Evolutionary conservation across 164 flowering plant species (phyloP), one percentile per base, ranked within the genome.

Genomic region (Liriodendron chinense): DNA sequence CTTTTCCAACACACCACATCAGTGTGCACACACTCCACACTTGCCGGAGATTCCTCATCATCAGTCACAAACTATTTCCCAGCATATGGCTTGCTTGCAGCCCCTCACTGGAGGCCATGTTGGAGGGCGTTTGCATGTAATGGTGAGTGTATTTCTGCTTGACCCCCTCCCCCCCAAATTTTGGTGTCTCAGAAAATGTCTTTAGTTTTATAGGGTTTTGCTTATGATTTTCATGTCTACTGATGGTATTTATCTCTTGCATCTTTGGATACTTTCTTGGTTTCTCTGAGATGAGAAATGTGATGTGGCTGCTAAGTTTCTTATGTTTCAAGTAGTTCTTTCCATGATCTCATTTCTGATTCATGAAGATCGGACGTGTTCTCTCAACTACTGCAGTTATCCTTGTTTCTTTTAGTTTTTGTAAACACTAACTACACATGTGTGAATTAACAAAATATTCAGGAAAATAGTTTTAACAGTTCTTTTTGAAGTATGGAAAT

Each of bases 41-140:
- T 18, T 91, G 76, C 82, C 91, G 71, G 98, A 90, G 67, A 84
- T 91, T 66, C 64, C 90, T 78, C 95, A 87, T 74, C 91, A 87
- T 62, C 90, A 86, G 57, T 83, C 94, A 1, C 80, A 91, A 47
- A 74, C 89, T 56, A 78, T 92, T 63, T 76, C 96, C 10, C 96
- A 91, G 61, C 96, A 90, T 75, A 88, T 93, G 82, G 80, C 87
- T 81, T 87, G 90, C 84, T 81, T 94, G 74, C 97, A 87, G 63
- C 87, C 91, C 24, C 88, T 92, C 24, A 47, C 90, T 7, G 89
- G 91, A 65, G 81, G 87, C 73, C 98, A 92, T 79, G 84, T 87
- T 68, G 90, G 89, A 62, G 92, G 93, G 3, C 93, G 94, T 62
- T 71, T 93, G 87, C 94, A 90, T 80, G 77, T 89, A 73, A 62